Evolutionary conservation across 441 rosid species (phyloP).

Genomic region (Aquilaria agallochum): DNA sequence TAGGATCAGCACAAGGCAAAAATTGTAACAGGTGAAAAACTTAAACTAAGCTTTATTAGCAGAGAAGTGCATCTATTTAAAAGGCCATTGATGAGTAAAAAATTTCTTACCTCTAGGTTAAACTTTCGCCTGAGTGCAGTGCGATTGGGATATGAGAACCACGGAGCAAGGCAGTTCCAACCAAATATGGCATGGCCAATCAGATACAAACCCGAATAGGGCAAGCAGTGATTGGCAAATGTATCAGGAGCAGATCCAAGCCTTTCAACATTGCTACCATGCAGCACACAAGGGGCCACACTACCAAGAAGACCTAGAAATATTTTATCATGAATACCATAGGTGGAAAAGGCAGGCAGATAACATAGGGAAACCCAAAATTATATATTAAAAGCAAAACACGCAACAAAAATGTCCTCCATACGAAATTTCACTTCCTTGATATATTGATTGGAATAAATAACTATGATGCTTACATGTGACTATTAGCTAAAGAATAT

Average conservation of each 20-base stretch:
- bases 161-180: constrained; percentile 86
- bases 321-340: background rate
- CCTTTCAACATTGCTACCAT: constrained; percentile 94
- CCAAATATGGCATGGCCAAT: constrained; percentile 65
- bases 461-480: too few relatives aligned
- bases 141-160: constrained; percentile 80
- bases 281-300: constrained; percentile 79
- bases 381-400: too few relatives aligned
- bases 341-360: too few relatives aligned
- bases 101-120: constrained; percentile 78
- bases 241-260: constrained; percentile 79
- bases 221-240: constrained; percentile 76
- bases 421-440: too few relatives aligned
- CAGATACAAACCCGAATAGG: constrained; percentile 70
- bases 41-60: background rate
- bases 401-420: too few relatives aligned
- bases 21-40: background rate
- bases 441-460: too few relatives aligned
- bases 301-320: constrained; percentile 85
- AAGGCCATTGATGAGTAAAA: background rate
- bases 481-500: too few relatives aligned
- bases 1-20: background rate
- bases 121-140: constrained; percentile 77
- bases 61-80: background rate
- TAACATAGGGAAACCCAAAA: too few relatives aligned